These are phyloP conservation scores for Mycena leptocephala DNA, from an alignment of 768 basidiomycete species.

Conservation along the genomic window DNA sequence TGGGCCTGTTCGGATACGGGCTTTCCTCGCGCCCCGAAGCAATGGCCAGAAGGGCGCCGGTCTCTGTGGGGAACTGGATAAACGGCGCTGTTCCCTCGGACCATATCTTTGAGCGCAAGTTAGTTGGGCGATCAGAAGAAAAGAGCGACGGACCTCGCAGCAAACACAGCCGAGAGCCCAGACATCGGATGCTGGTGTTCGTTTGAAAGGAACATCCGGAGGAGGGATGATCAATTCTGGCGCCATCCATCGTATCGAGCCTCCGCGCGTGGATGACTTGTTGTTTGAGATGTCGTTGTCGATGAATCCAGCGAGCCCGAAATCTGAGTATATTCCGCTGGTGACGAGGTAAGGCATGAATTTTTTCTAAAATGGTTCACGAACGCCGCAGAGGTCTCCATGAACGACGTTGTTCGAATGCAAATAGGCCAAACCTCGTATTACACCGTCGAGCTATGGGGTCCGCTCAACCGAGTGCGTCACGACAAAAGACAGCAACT, in stretches of 20 bases:
- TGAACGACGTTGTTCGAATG: not conserved
- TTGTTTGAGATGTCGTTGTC: not conserved
- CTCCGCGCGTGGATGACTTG: not conserved
- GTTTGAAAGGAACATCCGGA: not conserved
- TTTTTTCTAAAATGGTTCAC: not conserved
- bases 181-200: too few species aligned
- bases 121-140: not conserved
- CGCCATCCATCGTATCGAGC: conserved; percentile 1
- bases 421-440: not conserved
- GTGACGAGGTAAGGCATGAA: not conserved
- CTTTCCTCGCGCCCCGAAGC: not conserved
- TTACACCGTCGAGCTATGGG: not conserved
- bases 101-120: not conserved
- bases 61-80: not conserved
- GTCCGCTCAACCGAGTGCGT: not conserved
- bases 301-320: not conserved
- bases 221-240: not conserved
- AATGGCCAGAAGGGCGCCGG: too few species aligned
- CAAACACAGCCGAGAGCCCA: conserved; percentile 16
- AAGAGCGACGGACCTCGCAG: not conserved
- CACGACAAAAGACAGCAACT: not conserved
- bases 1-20: not conserved
- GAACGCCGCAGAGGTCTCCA: too few species aligned
- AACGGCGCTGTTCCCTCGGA: not conserved
- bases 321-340: conserved; percentile 22